A percentile compares a stretch with the other conserved stretches of the same genome.
phyloP scores from a whole-genome alignment of 345 rosid genomes.

The Melaleuca quinquenervia region DNA sequence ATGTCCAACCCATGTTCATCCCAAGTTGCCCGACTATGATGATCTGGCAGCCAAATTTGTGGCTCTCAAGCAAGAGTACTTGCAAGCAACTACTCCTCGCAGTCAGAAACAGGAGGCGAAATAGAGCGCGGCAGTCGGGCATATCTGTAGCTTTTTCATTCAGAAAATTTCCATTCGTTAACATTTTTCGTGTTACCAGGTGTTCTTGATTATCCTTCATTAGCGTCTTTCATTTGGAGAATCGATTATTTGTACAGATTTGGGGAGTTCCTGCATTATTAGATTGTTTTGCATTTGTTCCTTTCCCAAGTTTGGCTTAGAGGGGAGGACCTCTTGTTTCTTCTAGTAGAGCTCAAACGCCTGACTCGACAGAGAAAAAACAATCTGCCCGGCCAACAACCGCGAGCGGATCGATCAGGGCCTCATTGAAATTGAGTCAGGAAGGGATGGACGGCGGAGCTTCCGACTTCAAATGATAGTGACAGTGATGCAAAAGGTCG shows the following conservation, averaged over 20 bases:
- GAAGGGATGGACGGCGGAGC: not conserved
- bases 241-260: not conserved
- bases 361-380: not conserved
- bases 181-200: not conserved
- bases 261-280: not conserved
- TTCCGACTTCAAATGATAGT: not conserved
- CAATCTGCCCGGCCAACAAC: not conserved
- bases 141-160: not conserved
- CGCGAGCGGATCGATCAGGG: not conserved
- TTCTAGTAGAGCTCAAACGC: not conserved
- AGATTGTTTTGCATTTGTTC: not conserved
- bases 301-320: not conserved
- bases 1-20: constrained; percentile 60
- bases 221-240: not conserved
- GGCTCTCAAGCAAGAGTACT: constrained; percentile 45
- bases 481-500: not conserved
- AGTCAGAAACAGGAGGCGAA: not conserved
- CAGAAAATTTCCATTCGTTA: not conserved
- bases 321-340: not conserved
- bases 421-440: not conserved
- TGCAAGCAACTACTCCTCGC: not conserved
- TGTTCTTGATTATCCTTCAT: not conserved
- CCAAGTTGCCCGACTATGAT: constrained; percentile 87
- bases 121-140: not conserved
- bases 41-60: constrained; percentile 55